phyloP scores from a whole-genome alignment of 2,329 filamentous ascomycete species.

The Hypoxylon sp. region DNA sequence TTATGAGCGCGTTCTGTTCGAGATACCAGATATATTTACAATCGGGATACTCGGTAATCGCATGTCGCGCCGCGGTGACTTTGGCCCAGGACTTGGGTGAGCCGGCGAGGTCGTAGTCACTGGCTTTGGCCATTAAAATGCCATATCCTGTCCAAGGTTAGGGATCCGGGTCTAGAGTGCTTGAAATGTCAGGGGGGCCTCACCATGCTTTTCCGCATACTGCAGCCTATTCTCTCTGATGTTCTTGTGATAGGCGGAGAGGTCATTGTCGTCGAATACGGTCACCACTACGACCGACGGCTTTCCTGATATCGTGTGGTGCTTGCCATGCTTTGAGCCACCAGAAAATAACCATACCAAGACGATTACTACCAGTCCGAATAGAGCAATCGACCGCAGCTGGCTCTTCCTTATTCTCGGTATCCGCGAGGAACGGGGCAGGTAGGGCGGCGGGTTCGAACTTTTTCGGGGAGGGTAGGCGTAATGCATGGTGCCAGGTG shows the following conservation, averaged over 20 bases:
- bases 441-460: constrained; percentile 77
- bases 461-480: constrained; percentile 86
- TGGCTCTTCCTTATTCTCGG: constrained; percentile 67
- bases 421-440: constrained; percentile 64
- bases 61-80: constrained; percentile 87
- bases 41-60: constrained; percentile 80
- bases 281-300: constrained; percentile 82
- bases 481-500: constrained; percentile 75
- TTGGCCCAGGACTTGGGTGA: constrained; percentile 74
- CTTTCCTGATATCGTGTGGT: constrained; percentile 56
- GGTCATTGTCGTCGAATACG: constrained; percentile 74
- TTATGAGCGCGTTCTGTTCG: constrained; percentile 84
- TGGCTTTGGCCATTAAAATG: constrained; percentile 80
- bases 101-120: constrained; percentile 75
- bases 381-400: constrained; percentile 64
- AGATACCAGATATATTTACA: constrained; percentile 87
- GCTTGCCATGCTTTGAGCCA: constrained; percentile 44
- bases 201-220: constrained; percentile 89
- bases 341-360: constrained; percentile 67
- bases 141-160: constrained; percentile 73
- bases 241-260: constrained; percentile 71
- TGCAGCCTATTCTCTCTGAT: constrained; percentile 83
- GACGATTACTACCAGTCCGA: constrained; percentile 61
- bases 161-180: background rate
- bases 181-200: constrained; percentile 6